Evolutionary conservation across 1,139 yeast genomes (phyloP).

Genomic region (Yamadazyma blattariae): DNA sequence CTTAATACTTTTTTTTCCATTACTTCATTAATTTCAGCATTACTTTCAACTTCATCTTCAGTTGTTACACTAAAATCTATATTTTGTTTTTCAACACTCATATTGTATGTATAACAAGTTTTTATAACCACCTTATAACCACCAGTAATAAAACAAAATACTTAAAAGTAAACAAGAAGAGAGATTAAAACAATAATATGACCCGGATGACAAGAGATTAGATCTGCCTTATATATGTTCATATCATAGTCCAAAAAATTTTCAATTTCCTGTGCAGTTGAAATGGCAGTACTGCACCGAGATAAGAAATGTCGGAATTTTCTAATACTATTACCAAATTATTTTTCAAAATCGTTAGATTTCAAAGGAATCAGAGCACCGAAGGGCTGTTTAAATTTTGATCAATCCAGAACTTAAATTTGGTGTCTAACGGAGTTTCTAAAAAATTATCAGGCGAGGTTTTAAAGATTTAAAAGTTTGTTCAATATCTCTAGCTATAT

Average conservation of each 20-base stretch:
- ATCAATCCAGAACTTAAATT: too few relatives aligned
- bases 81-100: background rate
- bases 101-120: background rate
- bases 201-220: background rate
- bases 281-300: background rate
- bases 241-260: background rate
- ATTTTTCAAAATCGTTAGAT: too few relatives aligned
- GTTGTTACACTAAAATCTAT: background rate
- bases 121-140: too few relatives aligned
- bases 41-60: slow-evolving; percentile 1
- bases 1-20: background rate
- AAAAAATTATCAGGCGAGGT: too few relatives aligned
- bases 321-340: too few relatives aligned
- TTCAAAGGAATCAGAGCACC: too few relatives aligned
- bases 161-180: background rate
- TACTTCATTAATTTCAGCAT: background rate
- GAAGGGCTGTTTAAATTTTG: too few relatives aligned
- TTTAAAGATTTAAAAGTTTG: too few relatives aligned
- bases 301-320: background rate
- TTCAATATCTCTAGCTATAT: too few relatives aligned
- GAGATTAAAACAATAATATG: background rate
- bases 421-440: too few relatives aligned
- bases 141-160: too few relatives aligned
- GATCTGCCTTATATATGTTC: background rate
- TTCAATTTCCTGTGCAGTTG: background rate